Evolutionary conservation across 208 protist species (phyloP).

Genomic region (Leishmania martiniquensis): DNA sequence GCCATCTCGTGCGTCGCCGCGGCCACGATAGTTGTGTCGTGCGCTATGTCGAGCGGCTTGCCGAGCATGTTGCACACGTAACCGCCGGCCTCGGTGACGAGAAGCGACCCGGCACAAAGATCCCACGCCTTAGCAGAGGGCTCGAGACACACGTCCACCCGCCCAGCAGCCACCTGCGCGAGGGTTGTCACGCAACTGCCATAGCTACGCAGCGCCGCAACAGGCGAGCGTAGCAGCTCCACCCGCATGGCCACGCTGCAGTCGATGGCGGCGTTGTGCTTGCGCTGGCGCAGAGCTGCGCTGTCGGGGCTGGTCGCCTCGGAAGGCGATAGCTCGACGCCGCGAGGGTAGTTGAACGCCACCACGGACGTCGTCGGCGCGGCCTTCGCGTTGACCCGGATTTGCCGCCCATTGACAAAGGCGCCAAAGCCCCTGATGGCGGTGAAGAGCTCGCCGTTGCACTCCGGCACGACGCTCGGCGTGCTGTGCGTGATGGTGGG

Average conservation of each 20-base stretch:
- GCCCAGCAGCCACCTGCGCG: constrained; percentile 57
- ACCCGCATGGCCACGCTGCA: constrained; percentile 33
- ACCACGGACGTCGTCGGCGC: constrained; percentile 36
- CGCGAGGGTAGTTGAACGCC: constrained; percentile 51
- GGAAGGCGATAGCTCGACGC: constrained; percentile 25
- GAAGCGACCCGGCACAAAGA: constrained; percentile 56
- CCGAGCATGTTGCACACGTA: constrained; percentile 62
- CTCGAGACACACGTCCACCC: constrained; percentile 69
- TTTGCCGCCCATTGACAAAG: constrained; percentile 59
- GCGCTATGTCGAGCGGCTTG: constrained; percentile 48
- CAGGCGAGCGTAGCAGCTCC: constrained; percentile 30
- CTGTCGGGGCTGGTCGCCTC: constrained; percentile 10
- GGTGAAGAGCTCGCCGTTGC: constrained; percentile 68
- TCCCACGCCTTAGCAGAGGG: constrained; percentile 61
- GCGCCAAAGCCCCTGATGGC: constrained; percentile 64
- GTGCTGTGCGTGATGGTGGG: constrained; percentile 7
- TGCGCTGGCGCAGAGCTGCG: constrained; percentile 13
- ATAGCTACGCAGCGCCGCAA: constrained; percentile 49
- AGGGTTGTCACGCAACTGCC: constrained; percentile 53
- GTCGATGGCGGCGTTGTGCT: constrained; percentile 43
- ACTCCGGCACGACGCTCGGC: constrained; percentile 29
- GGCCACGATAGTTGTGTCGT: constrained; percentile 55
- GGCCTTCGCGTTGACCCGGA: constrained; percentile 34
- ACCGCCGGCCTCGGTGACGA: constrained; percentile 78
- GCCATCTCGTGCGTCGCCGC: constrained; percentile 44